Evolutionary conservation across 495 filamentous ascomycete genomes (phyloP).

Genomic region (Amphirosellinia nigrospora): DNA sequence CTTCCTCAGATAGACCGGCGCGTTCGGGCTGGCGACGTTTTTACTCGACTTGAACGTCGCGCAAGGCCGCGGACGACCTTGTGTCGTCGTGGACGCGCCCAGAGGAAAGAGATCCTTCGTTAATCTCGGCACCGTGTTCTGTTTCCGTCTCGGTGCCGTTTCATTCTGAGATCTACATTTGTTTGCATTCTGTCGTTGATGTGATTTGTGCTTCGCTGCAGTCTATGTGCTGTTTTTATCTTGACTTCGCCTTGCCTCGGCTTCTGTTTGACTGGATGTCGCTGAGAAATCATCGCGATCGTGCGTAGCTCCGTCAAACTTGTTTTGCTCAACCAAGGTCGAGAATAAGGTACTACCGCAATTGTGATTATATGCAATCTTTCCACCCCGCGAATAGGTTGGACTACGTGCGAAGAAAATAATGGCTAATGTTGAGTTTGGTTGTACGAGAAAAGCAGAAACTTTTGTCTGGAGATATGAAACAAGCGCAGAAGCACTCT

Average conservation of each 20-base stretch:
- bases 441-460: too few relatives aligned
- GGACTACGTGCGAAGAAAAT: neutral
- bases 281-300: neutral
- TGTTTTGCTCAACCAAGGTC: neutral
- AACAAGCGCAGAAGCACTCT: neutral
- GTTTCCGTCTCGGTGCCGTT: constrained; percentile 59
- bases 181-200: neutral
- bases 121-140: constrained; percentile 61
- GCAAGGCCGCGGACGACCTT: constrained; percentile 45
- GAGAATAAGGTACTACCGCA: neutral
- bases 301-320: too few relatives aligned
- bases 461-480: neutral
- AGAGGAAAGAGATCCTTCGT: constrained; percentile 64
- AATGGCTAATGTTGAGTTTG: neutral
- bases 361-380: neutral
- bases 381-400: neutral
- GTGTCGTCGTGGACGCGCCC: constrained; percentile 48
- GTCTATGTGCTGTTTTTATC: neutral
- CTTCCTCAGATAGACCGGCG: constrained; percentile 58
- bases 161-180: constrained; percentile 68
- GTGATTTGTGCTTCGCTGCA: neutral
- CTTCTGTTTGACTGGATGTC: neutral
- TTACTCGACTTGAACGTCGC: constrained; percentile 41
- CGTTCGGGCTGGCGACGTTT: constrained; percentile 45
- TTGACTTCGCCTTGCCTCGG: neutral